Evolutionary conservation across 73 alveolate species (phyloP), one percentile per base, ranked within the genome.

Genomic region (Uronychia setigera): DNA sequence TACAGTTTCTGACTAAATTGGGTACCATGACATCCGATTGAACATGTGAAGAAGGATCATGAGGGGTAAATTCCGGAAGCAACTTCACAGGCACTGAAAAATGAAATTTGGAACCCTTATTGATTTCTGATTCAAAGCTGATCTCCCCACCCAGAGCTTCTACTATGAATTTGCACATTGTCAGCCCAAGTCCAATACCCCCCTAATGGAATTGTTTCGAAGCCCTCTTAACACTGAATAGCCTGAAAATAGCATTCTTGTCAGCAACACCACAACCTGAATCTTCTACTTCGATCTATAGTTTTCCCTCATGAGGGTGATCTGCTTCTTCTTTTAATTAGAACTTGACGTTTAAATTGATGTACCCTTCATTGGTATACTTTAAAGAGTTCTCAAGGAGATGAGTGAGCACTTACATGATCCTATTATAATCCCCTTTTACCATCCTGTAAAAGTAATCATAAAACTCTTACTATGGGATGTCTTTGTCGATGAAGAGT

Each of bases 171-270:
- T 67, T 67, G 32, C 34, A 26, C 32, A 67, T 5, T 1, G 79
- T 26, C 32, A 67, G 79, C 32, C 79, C 79, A 5, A 67, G 32
- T 28, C 79, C 79, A 67, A 67, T 67, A 1, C 79, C 79, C 19
- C 67, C 67, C 19, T 46, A 19, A 19, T 46, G 5, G 67, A 46
- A 46, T 19, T 46, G n/a, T 19, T 46, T 46, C 67, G 67, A 46
- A 19, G 19, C 67, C 67, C 19, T 46, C 67, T 46, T 46, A 5
- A 46, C 67, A 11, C 19, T 46, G 19, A 46, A 46, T 5, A 46
- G 67, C 67, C 67, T 46, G 67, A 46, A 46, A 19, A 46, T 5
- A 46, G 67, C 67, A 19, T 46, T 19, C 19, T 46, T 46, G 67
- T 46, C 67, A 5, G 5, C 19, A 19, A 46, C 67, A 11, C 67